Conservation (phyloP, 2,329 filamentous ascomycete genomes). For the Penicillium psychrosexuale region DNA sequence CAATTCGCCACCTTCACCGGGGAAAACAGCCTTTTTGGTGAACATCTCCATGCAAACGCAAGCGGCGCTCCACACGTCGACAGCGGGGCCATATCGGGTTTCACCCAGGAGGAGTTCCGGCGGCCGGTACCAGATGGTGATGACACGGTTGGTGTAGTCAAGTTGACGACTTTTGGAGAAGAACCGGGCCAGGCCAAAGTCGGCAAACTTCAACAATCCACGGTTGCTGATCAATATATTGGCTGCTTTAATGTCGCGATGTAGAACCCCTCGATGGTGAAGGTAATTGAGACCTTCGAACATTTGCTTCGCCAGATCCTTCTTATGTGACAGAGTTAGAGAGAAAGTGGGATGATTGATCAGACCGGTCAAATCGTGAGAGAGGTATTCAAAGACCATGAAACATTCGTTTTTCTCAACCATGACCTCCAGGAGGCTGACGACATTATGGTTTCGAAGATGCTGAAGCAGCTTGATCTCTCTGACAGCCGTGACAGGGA, state of each 20-base stretch:
- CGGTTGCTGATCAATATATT: constrained; percentile 93
- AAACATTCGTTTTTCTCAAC: constrained; percentile 98
- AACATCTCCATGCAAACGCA: constrained; percentile 98
- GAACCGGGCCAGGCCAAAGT: constrained; percentile 94
- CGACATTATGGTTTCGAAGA: constrained; percentile 80
- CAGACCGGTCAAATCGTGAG: constrained; percentile 90
- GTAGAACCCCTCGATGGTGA: constrained; percentile 86
- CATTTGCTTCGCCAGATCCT: constrained; percentile 86
- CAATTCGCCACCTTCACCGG: constrained; percentile 92
- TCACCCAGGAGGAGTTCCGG: constrained; percentile 88
- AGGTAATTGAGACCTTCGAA: constrained; percentile 94
- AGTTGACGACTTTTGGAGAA: constrained; percentile 88
- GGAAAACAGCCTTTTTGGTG: constrained; percentile 87
- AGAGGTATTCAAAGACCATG: constrained; percentile 99
- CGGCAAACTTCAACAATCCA: constrained; percentile 85
- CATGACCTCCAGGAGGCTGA: constrained; percentile 94
- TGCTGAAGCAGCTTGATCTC: constrained; percentile 97
- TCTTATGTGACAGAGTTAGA: constrained; percentile 80
- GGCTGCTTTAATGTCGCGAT: constrained; percentile 96
- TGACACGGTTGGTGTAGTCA: constrained; percentile 97
- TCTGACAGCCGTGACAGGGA: constrained; percentile 91
- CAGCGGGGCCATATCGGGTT: constrained; percentile 82
- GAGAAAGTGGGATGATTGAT: constrained; percentile 92
- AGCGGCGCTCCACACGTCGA: constrained; percentile 95
- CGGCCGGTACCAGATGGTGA: constrained; percentile 96